Conservation (phyloP, 805 yeast species). For the Ogataea siamensis region DNA sequence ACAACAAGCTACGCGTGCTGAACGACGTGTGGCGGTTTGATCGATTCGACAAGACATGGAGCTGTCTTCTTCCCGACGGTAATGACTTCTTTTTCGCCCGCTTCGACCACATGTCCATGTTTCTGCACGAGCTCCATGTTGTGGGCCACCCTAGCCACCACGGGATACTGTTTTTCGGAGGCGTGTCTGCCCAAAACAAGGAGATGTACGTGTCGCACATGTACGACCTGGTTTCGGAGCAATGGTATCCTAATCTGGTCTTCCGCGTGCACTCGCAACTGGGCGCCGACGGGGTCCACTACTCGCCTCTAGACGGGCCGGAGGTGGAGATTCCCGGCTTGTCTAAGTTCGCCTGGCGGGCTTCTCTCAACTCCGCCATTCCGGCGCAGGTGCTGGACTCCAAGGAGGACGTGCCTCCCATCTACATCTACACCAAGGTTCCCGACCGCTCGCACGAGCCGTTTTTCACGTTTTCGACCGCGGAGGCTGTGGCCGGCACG, state of each 20-base stretch:
- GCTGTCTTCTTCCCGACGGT: slow-evolving; percentile 40
- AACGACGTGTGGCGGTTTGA: slow-evolving; percentile 73
- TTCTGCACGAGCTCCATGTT: slow-evolving; percentile 36
- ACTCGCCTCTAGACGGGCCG: not conserved
- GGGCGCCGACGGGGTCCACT: not conserved
- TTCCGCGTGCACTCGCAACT: slow-evolving; percentile 2
- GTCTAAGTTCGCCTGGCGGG: not conserved
- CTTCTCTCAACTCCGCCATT: not conserved
- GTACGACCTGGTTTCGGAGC: slow-evolving; percentile 44
- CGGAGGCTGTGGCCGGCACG: slow-evolving; percentile 7
- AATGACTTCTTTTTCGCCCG: slow-evolving; percentile 34
- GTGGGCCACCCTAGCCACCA: slow-evolving; percentile 40
- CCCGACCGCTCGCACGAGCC: slow-evolving; percentile 21
- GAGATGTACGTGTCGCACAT: slow-evolving; percentile 36
- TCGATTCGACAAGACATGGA: slow-evolving; percentile 53
- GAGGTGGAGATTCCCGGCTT: not conserved
- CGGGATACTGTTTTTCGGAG: slow-evolving; percentile 56
- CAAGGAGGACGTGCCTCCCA: slow-evolving; percentile 15
- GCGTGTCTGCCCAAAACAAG: slow-evolving; percentile 39
- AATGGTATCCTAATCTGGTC: slow-evolving; percentile 18
- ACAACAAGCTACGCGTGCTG: slow-evolving; percentile 41
- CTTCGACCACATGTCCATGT: slow-evolving; percentile 52
- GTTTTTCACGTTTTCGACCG: slow-evolving; percentile 21
- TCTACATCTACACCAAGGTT: slow-evolving; percentile 3
- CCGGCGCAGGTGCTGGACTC: slow-evolving; percentile 8